Base-by-base conservation (phyloP, 1,284 basidiomycete species). In the Malassezia caprae region DNA sequence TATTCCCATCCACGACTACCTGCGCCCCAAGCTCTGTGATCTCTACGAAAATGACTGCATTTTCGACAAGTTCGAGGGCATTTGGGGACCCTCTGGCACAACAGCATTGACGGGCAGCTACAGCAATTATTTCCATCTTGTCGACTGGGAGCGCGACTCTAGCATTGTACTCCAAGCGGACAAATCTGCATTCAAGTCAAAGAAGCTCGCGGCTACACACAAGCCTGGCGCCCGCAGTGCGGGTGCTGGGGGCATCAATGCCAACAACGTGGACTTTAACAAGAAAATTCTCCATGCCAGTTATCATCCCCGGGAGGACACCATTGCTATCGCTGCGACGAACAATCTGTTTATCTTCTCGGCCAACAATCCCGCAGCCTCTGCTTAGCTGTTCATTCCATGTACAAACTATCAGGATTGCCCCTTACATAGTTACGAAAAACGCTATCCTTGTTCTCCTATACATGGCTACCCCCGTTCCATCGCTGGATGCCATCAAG, bases 121-220 rank as follows among this genome's bases (percentile, higher is more conserved):
- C 79, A 91, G 96, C 80, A 99, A 99, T 78, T 96, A 96, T 79
- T 94, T 99, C 86, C 90, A 93, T 77, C 91, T 99, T 82, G 96
- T 91, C 77, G 93, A 98, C 76, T 84, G 86, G 62, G 89, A 96
- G 60, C 85, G 86, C 39, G 78, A 85, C 66, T 86, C 85, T 60
- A 93, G 96, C 71, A 84, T 94, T 32, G 89, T 96, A 13, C 77
- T 99, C 54, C 94, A 98, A 78, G 94, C 94, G 5, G 94, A 99
- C 80, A 99, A 99, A 78, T 93, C 90, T 13, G 93, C 93, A 5
- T 99, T 99, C 81, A 98, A 98, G 78, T 89, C 89, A 46, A 98
- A 96, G 84, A 96, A 96, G 80, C 70, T 62, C 50, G 69, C 86
- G 15, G 86, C 85, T 8, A 39, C 26, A 0, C 84, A 86, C 11